Evolutionary conservation across 2,329 filamentous ascomycete species (phyloP), one percentile per base, ranked within the genome.

Genomic region (Alternaria burnsii): DNA sequence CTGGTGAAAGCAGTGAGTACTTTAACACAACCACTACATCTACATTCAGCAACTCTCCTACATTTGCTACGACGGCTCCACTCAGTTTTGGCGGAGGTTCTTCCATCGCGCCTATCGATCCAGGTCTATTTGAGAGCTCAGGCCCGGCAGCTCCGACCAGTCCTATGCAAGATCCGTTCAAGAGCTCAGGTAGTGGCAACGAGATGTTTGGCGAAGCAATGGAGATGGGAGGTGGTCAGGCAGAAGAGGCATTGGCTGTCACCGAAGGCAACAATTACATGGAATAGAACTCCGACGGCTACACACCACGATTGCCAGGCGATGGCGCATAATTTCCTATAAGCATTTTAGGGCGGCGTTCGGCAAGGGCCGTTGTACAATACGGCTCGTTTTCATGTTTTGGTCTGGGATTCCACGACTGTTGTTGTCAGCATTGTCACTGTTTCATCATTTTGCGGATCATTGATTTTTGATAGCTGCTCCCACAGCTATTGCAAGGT

Each of bases 171-270:
- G 73, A 78, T 52, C 65, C 73, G 1, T 79, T 79, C 66, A 77
- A 77, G 64, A 76, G 74, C 58, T 78, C 75, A 5, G 72, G 72
- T 34, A 77, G 71, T 52, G 73, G 71, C 12, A 71, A 76, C 36
- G 76, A 77, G 61, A 72, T 78, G 70, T 78, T 78, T 54, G 72
- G 73, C 26, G 76, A 78, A 41, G 64, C 73, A 30, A 74, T 77
- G 69, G 76, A 77, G 47, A 70, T 70, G 52, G 73, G 69, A 28
- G 75, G 74, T 24, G 73, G 76, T 38, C 76, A 79, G 54, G 76
- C 75, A 8, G 76, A 78, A 52, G 76, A 79, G 56, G 76, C 76
- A 16, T 59, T 79, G 54, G 76, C 76, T 51, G 69, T 76, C 4
- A 78, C 76, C 4, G 76, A 76, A 59, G 68, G 68, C 36, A 74